Evolutionary conservation across 208 protist genomes (phyloP).

Genomic region (Crithidia brevicula): DNA sequence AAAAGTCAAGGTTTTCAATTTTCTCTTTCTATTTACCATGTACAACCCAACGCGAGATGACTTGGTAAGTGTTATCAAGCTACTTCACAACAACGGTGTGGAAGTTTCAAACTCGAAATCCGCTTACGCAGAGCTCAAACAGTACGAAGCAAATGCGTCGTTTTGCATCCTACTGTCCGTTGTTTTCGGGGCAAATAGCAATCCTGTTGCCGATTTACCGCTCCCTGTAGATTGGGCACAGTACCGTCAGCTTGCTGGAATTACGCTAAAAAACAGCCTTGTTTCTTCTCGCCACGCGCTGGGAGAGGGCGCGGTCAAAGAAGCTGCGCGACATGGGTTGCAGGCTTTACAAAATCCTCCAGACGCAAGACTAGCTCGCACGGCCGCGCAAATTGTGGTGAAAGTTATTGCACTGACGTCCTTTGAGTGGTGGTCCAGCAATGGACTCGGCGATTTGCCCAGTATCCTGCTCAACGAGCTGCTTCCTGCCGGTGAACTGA

Average conservation of each 20-base stretch:
- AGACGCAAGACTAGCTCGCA: constrained; percentile 67
- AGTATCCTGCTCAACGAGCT: constrained; percentile 71
- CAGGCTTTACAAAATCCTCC: constrained; percentile 49
- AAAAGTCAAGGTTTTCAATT: no score
- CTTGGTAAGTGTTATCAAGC: constrained; percentile 66
- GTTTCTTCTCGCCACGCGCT: constrained; percentile 59
- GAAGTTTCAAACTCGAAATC: constrained; percentile 80
- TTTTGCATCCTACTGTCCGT: constrained; percentile 82
- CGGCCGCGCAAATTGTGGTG: constrained; percentile 83
- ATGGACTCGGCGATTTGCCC: constrained; percentile 65
- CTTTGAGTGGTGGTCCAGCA: constrained; percentile 78
- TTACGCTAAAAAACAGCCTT: constrained; percentile 90
- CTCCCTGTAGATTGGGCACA: constrained; percentile 65
- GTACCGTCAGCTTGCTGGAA: constrained; percentile 79
- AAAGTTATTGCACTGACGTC: constrained; percentile 82
- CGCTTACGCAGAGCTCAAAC: constrained; percentile 80
- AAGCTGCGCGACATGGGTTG: constrained; percentile 68
- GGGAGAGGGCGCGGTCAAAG: constrained; percentile 74
- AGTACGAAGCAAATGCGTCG: constrained; percentile 78
- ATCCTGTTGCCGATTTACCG: constrained; percentile 47
- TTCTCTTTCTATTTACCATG: constrained; percentile 10
- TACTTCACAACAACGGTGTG: constrained; percentile 87
- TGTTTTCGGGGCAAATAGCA: constrained; percentile 62
- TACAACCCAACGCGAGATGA: constrained; percentile 65
- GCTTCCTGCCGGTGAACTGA: constrained; percentile 57